Base-by-base conservation (phyloP, 2,329 filamentous ascomycete genomes). In the Setomelanomma holmii region DNA sequence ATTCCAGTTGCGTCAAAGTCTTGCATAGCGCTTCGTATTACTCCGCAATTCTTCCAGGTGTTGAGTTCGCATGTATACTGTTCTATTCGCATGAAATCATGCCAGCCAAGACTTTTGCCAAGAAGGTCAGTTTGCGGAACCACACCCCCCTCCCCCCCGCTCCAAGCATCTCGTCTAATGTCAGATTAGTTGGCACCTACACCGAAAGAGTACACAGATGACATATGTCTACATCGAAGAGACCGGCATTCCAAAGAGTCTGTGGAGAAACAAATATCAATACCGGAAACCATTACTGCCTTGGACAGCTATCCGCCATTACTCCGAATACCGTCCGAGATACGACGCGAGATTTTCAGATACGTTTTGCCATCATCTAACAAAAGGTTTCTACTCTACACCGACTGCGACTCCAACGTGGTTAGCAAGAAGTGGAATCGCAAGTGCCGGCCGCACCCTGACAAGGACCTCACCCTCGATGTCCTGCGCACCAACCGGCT, bases 371-470 rank as follows among this genome's bases (percentile, higher is more conserved):
- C 73, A 4, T 71, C 68, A 21, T 71, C 70, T 12, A 71, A 72
- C 51, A 77, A 74, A 34, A 75, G 78, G 17, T 78, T 80, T 52
- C 72, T 78, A 11, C 69, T 82, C 53, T 76, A 77, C 61, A 80
- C 77, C 24, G 73, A 78, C 59, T 76, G 76, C 55, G 73, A 76
- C 20, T 60, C 73, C 6, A 70, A 61, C 16, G 65, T 64, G 8
- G 60, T 80, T 45, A 75, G 73, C 58, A 69, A 69, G 47, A 73
- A 68, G 45, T 74, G 68, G 68, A 74, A 72, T 48, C 64, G 65
- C 42, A 67, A 71, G 45, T 68, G 66, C 51, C 65, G 65, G 20
- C 68, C 71, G 11, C 68, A 72, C 50, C 67, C 69, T 21, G 71
- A 74, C 45, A 69, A 65, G 46, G 49, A 66, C 27, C 57, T 70